Percentiles rank a stretch among this genome's conserved stretches.
These are phyloP conservation scores for Plantago elongata DNA, from an alignment of 257 asterid species.

Conservation along the genomic window DNA sequence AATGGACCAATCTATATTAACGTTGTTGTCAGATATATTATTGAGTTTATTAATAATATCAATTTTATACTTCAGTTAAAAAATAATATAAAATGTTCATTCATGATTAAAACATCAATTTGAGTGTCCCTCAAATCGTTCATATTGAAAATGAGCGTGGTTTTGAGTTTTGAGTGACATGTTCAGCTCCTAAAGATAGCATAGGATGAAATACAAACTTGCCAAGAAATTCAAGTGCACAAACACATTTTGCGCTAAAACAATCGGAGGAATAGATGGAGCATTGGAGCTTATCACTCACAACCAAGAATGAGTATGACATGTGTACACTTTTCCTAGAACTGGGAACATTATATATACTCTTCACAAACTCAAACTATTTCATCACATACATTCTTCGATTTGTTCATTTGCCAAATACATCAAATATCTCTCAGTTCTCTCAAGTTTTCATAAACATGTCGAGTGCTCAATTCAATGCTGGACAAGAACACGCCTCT, in stretches of 20 bases:
- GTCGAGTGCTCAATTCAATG: conserved; percentile 45
- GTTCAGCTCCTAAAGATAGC: neutral
- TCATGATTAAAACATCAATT: too few species aligned
- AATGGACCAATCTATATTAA: too few species aligned
- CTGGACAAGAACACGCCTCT: conserved; percentile 39
- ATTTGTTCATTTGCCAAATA: neutral
- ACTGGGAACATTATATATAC: conserved; percentile 24
- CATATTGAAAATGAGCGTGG: too few species aligned
- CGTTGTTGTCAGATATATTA: too few species aligned
- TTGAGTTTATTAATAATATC: too few species aligned
- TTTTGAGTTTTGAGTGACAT: too few species aligned
- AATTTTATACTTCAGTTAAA: too few species aligned
- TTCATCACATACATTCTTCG: conserved; percentile 9
- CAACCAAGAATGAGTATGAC: conserved; percentile 19
- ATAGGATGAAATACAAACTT: neutral
- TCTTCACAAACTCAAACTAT: neutral
- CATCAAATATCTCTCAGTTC: neutral
- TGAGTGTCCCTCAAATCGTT: too few species aligned
- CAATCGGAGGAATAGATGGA: conserved; percentile 23
- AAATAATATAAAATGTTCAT: too few species aligned
- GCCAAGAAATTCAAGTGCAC: neutral
- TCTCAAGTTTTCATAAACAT: conserved; percentile 19
- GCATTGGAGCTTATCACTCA: conserved; percentile 23
- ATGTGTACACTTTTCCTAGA: neutral
- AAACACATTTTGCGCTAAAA: conserved; percentile 11